A percentile compares a stretch with the other conserved stretches of the same genome.
Conservation (phyloP, 179 eudicot species). For the Sideroxylon spinosum region DNA sequence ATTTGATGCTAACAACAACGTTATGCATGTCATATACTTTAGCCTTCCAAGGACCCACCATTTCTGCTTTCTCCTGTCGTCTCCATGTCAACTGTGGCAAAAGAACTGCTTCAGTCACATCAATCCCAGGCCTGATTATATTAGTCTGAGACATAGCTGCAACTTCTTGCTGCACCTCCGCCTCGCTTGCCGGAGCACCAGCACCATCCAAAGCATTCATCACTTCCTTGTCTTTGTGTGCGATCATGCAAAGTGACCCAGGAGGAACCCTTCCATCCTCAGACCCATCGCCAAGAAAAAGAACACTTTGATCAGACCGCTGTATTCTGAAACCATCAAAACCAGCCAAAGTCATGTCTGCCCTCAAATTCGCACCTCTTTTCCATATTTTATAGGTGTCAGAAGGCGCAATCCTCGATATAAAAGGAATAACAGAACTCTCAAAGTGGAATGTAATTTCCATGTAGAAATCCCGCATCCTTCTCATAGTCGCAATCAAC, state of each 20-base stretch:
- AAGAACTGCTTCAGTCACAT: slow-evolving; percentile 86
- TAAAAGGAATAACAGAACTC: slow-evolving; percentile 89
- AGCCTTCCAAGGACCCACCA: slow-evolving; percentile 79
- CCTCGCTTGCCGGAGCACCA: slow-evolving; percentile 62
- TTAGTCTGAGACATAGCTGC: slow-evolving; percentile 80
- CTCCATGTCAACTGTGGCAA: slow-evolving; percentile 89
- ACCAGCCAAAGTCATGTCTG: slow-evolving; percentile 96
- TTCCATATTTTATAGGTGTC: slow-evolving; percentile 95
- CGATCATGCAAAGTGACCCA: slow-evolving; percentile 81
- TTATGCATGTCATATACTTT: slow-evolving; percentile 95
- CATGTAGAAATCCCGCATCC: slow-evolving; percentile 96
- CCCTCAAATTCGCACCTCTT: slow-evolving; percentile 86
- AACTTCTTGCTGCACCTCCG: slow-evolving; percentile 81
- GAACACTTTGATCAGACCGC: slow-evolving; percentile 82
- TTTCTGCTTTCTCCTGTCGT: slow-evolving; percentile 71
- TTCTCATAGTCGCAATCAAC: slow-evolving; percentile 59
- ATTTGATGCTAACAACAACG: slow-evolving; percentile 85
- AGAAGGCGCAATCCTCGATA: slow-evolving; percentile 86
- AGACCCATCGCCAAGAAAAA: slow-evolving; percentile 88
- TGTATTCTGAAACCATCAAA: slow-evolving; percentile 90
- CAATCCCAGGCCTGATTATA: slow-evolving; percentile 88
- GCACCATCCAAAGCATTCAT: slow-evolving; percentile 77
- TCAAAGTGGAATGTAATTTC: slow-evolving; percentile 92
- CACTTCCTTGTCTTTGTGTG: slow-evolving; percentile 84
- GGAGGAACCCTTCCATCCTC: slow-evolving; percentile 76